Conservation (phyloP, 1,284 basidiomycete species). For the Ustilago lituana region DNA sequence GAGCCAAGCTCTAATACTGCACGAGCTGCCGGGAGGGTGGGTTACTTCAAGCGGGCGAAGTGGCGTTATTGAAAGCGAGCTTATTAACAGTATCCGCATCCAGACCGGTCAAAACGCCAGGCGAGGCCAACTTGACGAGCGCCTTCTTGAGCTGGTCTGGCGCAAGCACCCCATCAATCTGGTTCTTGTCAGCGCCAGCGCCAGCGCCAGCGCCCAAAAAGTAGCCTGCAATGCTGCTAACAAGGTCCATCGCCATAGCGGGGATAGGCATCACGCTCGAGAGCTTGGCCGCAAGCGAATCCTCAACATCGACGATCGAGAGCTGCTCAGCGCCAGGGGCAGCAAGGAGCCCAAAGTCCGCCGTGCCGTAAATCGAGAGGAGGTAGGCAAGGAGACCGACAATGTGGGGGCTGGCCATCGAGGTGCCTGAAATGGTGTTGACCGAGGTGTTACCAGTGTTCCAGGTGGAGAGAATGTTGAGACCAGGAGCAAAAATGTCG, state of each 20-base stretch:
- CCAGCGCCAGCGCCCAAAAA: slow-evolving; percentile 46
- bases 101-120: slow-evolving; percentile 70
- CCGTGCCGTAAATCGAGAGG: slow-evolving; percentile 72
- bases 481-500: slow-evolving; percentile 82
- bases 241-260: slow-evolving; percentile 55
- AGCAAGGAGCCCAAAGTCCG: slow-evolving; percentile 50
- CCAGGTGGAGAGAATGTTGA: slow-evolving; percentile 74
- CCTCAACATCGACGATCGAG: slow-evolving; percentile 33
- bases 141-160: slow-evolving; percentile 80
- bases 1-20: slow-evolving; percentile 21
- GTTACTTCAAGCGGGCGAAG: slow-evolving; percentile 25
- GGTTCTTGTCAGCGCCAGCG: slow-evolving; percentile 49
- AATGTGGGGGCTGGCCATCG: slow-evolving; percentile 73
- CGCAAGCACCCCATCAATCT: slow-evolving; percentile 69
- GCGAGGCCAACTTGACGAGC: slow-evolving; percentile 74
- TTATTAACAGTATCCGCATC: slow-evolving; percentile 62
- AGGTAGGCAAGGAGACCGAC: slow-evolving; percentile 70
- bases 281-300: slow-evolving; percentile 61
- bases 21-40: background rate
- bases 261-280: slow-evolving; percentile 55
- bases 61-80: slow-evolving; percentile 67
- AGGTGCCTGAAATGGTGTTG: slow-evolving; percentile 77
- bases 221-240: slow-evolving; percentile 54
- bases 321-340: slow-evolving; percentile 20
- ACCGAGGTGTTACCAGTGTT: slow-evolving; percentile 70